A percentile compares a stretch with the other conserved stretches of the same genome.
Conservation (phyloP, 805 yeast genomes). For the Tetrapisispora phaffii region DNA sequence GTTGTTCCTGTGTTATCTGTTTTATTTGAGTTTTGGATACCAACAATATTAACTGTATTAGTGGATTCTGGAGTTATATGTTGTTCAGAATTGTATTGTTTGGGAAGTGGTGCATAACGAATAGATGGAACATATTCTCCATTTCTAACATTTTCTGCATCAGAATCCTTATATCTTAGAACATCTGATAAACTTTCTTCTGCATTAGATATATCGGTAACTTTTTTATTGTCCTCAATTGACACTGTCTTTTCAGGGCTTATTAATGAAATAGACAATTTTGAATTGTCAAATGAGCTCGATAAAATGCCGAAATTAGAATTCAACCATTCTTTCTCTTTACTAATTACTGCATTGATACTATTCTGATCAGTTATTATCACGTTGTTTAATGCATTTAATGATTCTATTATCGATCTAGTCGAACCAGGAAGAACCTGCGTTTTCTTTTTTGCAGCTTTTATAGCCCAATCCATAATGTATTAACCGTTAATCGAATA, state of each 20-base stretch:
- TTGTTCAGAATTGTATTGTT: neutral
- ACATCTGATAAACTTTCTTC: neutral
- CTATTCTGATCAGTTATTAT: slow-evolving; percentile 15
- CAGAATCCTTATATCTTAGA: no score
- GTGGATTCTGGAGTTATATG: slow-evolving; percentile 2
- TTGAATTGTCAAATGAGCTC: slow-evolving; percentile 2
- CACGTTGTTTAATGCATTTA: slow-evolving; percentile 21
- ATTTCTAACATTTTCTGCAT: neutral
- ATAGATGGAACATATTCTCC: neutral
- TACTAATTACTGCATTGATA: slow-evolving; percentile 10
- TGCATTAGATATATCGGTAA: neutral
- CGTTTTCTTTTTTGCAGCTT: slow-evolving; percentile 24
- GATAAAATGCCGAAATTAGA: slow-evolving; percentile 4
- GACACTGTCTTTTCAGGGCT: slow-evolving; percentile 5
- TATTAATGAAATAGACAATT: neutral
- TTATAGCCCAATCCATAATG: slow-evolving; percentile 26
- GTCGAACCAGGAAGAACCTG: slow-evolving; percentile 23
- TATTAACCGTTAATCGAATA: no score
- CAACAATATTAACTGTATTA: neutral
- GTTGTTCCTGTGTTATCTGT: neutral
- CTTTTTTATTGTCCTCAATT: neutral
- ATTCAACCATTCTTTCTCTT: slow-evolving; percentile 19
- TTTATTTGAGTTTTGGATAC: neutral
- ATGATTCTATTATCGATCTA: slow-evolving; percentile 26
- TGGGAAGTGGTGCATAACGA: neutral